Percentiles rank a stretch among this genome's conserved stretches.
phyloP scores from a whole-genome alignment of 2,329 filamentous ascomycete genomes.

The Trematosphaeria pertusa region DNA sequence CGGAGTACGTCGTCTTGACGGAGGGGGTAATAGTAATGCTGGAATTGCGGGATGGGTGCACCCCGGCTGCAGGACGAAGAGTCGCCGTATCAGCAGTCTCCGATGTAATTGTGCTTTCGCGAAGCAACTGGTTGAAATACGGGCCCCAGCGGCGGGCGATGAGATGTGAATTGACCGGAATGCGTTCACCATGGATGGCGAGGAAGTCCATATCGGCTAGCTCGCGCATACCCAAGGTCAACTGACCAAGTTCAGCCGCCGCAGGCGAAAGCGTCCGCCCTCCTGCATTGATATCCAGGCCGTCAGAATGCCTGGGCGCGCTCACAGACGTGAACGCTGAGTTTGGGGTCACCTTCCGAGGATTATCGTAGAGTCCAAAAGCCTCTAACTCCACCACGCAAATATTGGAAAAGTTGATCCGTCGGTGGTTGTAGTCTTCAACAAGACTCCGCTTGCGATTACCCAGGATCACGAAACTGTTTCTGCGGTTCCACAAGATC shows the following conservation, averaged over 20 bases:
- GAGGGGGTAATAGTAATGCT: constrained; percentile 83
- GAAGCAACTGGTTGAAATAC: constrained; percentile 90
- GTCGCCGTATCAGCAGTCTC: constrained; percentile 75
- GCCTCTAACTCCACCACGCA: constrained; percentile 97
- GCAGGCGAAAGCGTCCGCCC: constrained; percentile 78
- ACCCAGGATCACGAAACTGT: constrained; percentile 93
- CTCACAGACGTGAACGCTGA: constrained; percentile 88
- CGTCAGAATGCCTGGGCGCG: constrained; percentile 65
- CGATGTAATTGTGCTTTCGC: constrained; percentile 74
- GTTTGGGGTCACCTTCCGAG: constrained; percentile 76
- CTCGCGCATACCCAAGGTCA: constrained; percentile 80
- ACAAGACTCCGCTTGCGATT: constrained; percentile 93
- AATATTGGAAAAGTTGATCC: constrained; percentile 96
- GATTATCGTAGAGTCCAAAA: constrained; percentile 97
- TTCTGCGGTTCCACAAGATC: constrained; percentile 89
- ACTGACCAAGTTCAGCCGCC: constrained; percentile 84
- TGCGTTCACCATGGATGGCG: constrained; percentile 86
- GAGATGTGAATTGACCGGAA: constrained; percentile 91
- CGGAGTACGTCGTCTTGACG: constrained; percentile 59
- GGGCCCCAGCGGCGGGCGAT: constrained; percentile 90
- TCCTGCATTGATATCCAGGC: constrained; percentile 67
- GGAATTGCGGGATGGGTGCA: constrained; percentile 73
- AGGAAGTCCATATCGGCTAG: constrained; percentile 96
- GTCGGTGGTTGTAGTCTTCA: constrained; percentile 96
- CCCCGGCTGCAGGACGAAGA: constrained; percentile 65